These are phyloP conservation scores for Candolleomyces efflorescens DNA, from an alignment of 768 basidiomycete species.

Conservation along the genomic window DNA sequence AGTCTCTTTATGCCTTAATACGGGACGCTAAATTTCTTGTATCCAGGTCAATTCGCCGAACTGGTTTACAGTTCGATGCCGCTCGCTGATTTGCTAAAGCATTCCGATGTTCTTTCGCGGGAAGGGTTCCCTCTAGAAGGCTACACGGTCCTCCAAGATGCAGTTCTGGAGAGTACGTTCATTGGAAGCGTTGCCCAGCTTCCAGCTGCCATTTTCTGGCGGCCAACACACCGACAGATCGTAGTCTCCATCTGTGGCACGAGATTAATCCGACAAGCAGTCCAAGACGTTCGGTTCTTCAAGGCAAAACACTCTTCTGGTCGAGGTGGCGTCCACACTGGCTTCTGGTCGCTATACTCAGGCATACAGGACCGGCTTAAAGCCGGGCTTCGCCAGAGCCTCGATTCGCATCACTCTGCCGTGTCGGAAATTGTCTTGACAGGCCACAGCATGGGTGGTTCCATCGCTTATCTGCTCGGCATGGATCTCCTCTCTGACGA, in stretches of 20 bases:
- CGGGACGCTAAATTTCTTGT: neutral
- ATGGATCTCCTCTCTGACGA: slow-evolving; percentile 38
- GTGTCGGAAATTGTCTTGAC: slow-evolving; percentile 43
- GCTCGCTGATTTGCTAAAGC: slow-evolving; percentile 37
- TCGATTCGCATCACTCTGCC: slow-evolving; percentile 20
- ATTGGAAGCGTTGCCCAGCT: slow-evolving; percentile 39
- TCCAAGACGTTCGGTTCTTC: slow-evolving; percentile 42
- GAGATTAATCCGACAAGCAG: slow-evolving; percentile 34
- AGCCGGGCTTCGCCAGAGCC: slow-evolving; percentile 33
- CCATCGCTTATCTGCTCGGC: slow-evolving; percentile 46
- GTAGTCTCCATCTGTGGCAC: slow-evolving; percentile 54
- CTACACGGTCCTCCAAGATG: slow-evolving; percentile 34
- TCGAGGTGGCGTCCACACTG: slow-evolving; percentile 42
- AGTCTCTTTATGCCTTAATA: neutral
- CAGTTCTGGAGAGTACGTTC: slow-evolving; percentile 33
- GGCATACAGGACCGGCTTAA: slow-evolving; percentile 34
- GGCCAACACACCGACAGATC: slow-evolving; percentile 40
- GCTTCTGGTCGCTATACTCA: slow-evolving; percentile 51
- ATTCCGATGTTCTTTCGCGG: slow-evolving; percentile 32
- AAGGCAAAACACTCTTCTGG: slow-evolving; percentile 35
- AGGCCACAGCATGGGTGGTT: slow-evolving; percentile 57
- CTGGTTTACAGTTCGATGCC: slow-evolving; percentile 42
- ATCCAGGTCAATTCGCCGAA: slow-evolving; percentile 52
- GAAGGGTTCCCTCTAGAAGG: slow-evolving; percentile 48
- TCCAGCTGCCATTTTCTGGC: slow-evolving; percentile 44